Conservation (phyloP, 1,284 basidiomycete genomes). For the Thelephora terrestris region DNA sequence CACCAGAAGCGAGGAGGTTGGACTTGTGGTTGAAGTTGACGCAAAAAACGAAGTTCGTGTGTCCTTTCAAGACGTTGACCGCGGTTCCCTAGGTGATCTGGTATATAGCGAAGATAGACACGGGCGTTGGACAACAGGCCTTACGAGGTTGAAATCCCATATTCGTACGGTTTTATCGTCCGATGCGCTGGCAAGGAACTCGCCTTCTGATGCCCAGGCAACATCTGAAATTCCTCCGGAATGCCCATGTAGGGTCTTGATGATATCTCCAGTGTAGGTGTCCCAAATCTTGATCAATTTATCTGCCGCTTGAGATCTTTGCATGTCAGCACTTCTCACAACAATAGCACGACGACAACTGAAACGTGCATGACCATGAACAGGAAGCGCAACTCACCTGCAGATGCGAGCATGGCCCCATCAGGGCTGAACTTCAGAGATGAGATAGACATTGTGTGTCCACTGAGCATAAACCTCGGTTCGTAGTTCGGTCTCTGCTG, state of each 20-base stretch:
- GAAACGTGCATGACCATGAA: neutral
- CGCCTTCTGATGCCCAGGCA: slow-evolving; percentile 75
- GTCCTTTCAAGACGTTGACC: slow-evolving; percentile 62
- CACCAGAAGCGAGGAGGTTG: slow-evolving; percentile 85
- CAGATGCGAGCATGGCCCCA: slow-evolving; percentile 62
- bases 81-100: slow-evolving; percentile 17
- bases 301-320: slow-evolving; percentile 59
- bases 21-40: slow-evolving; percentile 85
- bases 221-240: slow-evolving; percentile 81
- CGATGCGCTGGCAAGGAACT: slow-evolving; percentile 80
- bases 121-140: slow-evolving; percentile 15
- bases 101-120: neutral
- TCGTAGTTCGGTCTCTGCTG: slow-evolving; percentile 28
- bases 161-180: slow-evolving; percentile 83
- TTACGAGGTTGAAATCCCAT: slow-evolving; percentile 65
- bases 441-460: slow-evolving; percentile 65
- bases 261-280: slow-evolving; percentile 55
- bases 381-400: slow-evolving; percentile 39
- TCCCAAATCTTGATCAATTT: slow-evolving; percentile 76
- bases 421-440: slow-evolving; percentile 75
- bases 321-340: slow-evolving; percentile 8
- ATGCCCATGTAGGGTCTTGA: slow-evolving; percentile 63
- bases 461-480: slow-evolving; percentile 47
- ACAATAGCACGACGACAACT: slow-evolving; percentile 3
- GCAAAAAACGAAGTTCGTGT: slow-evolving; percentile 92